Evolutionary conservation across 2,329 filamentous ascomycete genomes (phyloP), one percentile per base, ranked within the genome.

Genomic region (Sclerotinia subarctica): DNA sequence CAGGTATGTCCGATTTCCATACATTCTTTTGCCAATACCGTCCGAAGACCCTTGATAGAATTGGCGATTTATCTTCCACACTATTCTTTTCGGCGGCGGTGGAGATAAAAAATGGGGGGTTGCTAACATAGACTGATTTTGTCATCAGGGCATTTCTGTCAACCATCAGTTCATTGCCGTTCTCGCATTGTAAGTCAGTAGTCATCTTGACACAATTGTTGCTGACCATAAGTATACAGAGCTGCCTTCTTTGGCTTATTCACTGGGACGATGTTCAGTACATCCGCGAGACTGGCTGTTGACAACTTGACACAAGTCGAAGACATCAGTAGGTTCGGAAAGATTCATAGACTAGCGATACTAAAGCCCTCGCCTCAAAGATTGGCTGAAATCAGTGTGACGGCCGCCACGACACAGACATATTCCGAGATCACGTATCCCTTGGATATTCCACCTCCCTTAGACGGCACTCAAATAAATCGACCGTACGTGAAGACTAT

Each of bases 301-400:
- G 80, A 84, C 65, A 97, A 97, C 75, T 83, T 88, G 58, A 96
- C 94, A 0, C 96, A 93, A 24, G 89, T 99, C 69, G 95, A 99
- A 77, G 86, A 89, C 68, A 82, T 96, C 35, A 85, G 83, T 71
- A 82, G 83, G 67, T 85, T 82, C 70, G 83, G 80, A 24, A 88
- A 86, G 69, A 85, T 88, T 6, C 89, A 90, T 79, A 87, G 88
- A 64, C 81, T 98, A 44, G 94, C 94, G 1, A 86, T 97, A 7
- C 83, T 94, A 24, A 89, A 88, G 24, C 80, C 79, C 7, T 74
- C 79, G 7, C 76, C 52, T 29, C 67, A 71, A 21, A 59, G 69
- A n/a, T 69, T 69, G 8, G 44, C 62, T 11, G 63, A 49, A 46
- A 68, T 71, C 3, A 69, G 64, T 73, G 76, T 24, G 78, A 76